phyloP scores from a whole-genome alignment of 1,139 yeast species.

The Suhomyces bribrorum region DNA sequence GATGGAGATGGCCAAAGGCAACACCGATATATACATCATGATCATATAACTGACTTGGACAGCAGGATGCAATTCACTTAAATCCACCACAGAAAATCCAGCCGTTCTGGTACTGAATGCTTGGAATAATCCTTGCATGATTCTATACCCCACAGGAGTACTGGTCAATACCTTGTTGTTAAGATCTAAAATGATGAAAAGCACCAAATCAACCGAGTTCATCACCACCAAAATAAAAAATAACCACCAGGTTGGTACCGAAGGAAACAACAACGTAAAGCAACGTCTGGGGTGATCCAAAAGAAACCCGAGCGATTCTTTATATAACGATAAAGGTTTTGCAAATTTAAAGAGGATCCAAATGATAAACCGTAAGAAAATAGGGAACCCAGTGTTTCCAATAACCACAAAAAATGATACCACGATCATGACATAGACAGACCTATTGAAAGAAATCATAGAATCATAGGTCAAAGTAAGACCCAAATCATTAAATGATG shows the following conservation, averaged over 20 bases:
- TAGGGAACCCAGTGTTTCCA: constrained; percentile 94
- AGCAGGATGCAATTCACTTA: constrained; percentile 78
- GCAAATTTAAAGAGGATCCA: constrained; percentile 76
- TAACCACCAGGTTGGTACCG: constrained; percentile 95
- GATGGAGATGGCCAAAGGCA: constrained; percentile 93
- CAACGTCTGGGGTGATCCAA: constrained; percentile 97
- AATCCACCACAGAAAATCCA: constrained; percentile 74
- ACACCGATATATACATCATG: constrained; percentile 97
- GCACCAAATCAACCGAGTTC: constrained; percentile 74
- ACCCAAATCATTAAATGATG: constrained; percentile 85
- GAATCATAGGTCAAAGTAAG: constrained; percentile 78
- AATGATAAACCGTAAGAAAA: constrained; percentile 71
- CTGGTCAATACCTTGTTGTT: constrained; percentile 47
- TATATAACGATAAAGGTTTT: constrained; percentile 61
- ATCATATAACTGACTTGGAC: constrained; percentile 91
- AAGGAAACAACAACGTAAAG: constrained; percentile 86
- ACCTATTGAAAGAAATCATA: constrained; percentile 62
- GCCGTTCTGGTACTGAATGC: constrained; percentile 94
- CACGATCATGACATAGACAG: constrained; percentile 64
- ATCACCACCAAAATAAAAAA: constrained; percentile 68
- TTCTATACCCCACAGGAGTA: constrained; percentile 65
- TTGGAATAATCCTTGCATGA: constrained; percentile 83
- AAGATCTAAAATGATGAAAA: constrained; percentile 78
- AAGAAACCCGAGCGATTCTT: constrained; percentile 81
- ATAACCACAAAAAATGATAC: constrained; percentile 71